Conservation (phyloP, 2,329 filamentous ascomycete genomes). For the Aspergillus latus region DNA sequence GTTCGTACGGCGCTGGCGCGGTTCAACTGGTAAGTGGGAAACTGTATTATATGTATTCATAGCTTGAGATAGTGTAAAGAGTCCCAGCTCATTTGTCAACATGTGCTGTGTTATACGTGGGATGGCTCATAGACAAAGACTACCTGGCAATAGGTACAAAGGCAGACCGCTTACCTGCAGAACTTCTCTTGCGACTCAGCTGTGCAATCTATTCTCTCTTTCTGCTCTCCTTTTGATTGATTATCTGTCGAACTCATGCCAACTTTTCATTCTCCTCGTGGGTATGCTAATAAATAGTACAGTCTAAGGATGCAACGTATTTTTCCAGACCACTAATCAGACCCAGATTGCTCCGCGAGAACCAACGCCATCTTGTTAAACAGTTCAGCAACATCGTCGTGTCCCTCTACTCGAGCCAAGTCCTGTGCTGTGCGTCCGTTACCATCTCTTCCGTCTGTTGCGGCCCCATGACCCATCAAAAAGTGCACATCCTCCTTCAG, state of each 20-base stretch:
- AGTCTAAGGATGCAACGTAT: background rate
- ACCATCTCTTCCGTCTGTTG: constrained; percentile 19
- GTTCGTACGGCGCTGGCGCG: constrained; percentile 4
- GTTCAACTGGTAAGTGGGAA: constrained; percentile 2
- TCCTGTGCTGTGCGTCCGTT: constrained; percentile 24
- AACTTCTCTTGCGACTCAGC: background rate
- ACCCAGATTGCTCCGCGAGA: constrained; percentile 8
- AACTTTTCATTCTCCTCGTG: background rate
- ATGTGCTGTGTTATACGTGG: too few species aligned
- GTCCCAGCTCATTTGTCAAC: background rate
- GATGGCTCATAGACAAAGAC: background rate
- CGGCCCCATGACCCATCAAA: constrained; percentile 23
- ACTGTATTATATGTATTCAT: constrained; percentile 3
- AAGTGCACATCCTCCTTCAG: constrained; percentile 24
- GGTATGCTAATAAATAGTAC: constrained; percentile 7
- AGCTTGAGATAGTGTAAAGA: background rate
- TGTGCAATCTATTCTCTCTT: background rate
- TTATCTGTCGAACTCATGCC: background rate
- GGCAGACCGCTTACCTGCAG: background rate
- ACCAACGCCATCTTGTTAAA: constrained; percentile 19
- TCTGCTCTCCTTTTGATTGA: background rate
- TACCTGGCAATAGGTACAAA: background rate
- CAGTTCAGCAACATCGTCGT: constrained; percentile 9
- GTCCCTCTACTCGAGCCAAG: constrained; percentile 19
- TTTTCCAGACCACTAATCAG: background rate